Conservation (phyloP, 2,329 filamentous ascomycete species). For the Drechslerella coelobrocha region DNA sequence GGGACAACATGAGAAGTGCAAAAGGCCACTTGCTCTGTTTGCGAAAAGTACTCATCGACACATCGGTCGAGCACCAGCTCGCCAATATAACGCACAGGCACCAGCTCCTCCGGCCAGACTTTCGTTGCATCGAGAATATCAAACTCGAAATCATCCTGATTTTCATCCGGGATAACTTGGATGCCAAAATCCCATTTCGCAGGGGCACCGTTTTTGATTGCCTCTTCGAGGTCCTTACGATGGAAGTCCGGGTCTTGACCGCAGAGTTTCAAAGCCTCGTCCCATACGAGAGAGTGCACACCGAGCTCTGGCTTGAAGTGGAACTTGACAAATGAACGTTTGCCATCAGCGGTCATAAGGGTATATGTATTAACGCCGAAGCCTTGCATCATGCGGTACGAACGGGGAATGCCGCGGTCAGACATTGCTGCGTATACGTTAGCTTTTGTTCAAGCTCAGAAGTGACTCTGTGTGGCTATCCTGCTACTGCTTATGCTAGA, state of each 20-base stretch:
- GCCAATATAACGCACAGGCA: constrained; percentile 79
- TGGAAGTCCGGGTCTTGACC: constrained; percentile 83
- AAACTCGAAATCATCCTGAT: constrained; percentile 80
- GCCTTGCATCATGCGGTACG: constrained; percentile 83
- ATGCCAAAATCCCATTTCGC: constrained; percentile 84
- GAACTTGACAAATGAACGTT: constrained; percentile 78
- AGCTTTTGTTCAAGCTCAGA: neutral
- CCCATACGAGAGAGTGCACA: constrained; percentile 78
- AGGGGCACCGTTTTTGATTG: constrained; percentile 73
- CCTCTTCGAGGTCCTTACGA: constrained; percentile 75
- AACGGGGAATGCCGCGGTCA: constrained; percentile 74
- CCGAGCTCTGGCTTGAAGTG: constrained; percentile 76
- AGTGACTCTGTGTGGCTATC: too few relatives aligned
- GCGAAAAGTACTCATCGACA: constrained; percentile 79
- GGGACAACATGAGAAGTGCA: constrained; percentile 80
- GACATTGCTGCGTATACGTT: constrained; percentile 64
- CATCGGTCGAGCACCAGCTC: constrained; percentile 81
- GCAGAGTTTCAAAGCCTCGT: constrained; percentile 76
- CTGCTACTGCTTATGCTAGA: too few relatives aligned
- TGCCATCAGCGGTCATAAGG: constrained; percentile 71
- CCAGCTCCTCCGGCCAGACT: constrained; percentile 79
- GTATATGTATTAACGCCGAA: constrained; percentile 83
- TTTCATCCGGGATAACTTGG: constrained; percentile 75
- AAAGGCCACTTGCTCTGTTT: constrained; percentile 84
- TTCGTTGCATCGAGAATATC: constrained; percentile 87